Base-by-base conservation (phyloP, 2,329 filamentous ascomycete species). In the Aspergillus aculeatinus region DNA sequence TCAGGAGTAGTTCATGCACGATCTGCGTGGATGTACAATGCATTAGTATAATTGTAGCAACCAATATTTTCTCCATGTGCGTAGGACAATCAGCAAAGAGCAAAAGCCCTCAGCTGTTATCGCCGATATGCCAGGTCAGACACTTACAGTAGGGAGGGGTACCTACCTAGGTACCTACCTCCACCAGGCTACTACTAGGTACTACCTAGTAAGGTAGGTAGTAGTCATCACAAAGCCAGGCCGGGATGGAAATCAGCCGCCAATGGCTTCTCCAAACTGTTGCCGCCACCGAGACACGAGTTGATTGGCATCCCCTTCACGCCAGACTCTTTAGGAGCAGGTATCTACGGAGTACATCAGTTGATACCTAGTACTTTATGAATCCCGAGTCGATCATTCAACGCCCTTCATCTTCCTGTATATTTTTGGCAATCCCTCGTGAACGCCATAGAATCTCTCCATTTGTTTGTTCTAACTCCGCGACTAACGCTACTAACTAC, bases 221-320 rank as follows among this genome's bases (percentile, higher is more conserved):
- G 27, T 29, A 29, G 27, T 29, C 27, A 29, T 29, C 27, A 29
- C 27, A 6, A 23, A 23, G 23, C 25, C 25, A 27, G 25, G 25
- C 25, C 10, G 14, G 33, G 14, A 35, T 35, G 10, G 4, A n/a
- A 42, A 16, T 42, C 65, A 66, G 61, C 64, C 63, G 65, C 65
- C 63, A 60, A 64, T 65, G 55, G 63, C 62, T 53, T 29, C 61
- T 53, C 29, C 25, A 42, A 68, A 62, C 65, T 53, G 57, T 66
- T 53, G 58, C 50, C 52, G 55, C 33, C 6, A 51, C 25, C 57
- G 50, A 25, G 42, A 51, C 23, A 44, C 29, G 48, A 44, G 23
- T 49, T 62, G 55, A 60, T 55, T 59, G 60, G 60, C 51, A 52
- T 44, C 31, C 7, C 50, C 48, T 55, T 39, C 16, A n/a, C 29